phyloP scores from a whole-genome alignment of 805 yeast species.

The Zygosaccharomyces bailii region DNA sequence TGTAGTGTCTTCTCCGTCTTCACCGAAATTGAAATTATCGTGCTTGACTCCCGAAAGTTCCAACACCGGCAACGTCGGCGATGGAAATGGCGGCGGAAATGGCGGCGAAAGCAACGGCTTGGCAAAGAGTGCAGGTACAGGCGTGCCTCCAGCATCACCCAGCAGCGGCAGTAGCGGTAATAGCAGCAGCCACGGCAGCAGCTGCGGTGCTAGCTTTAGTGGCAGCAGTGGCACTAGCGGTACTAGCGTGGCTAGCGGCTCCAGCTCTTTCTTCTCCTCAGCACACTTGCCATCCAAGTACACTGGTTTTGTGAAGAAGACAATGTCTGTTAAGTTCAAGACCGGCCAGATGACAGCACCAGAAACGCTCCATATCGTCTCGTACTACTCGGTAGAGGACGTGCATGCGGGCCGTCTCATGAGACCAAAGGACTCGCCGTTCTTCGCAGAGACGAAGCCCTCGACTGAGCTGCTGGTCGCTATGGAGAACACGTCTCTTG shows the following conservation, averaged over 20 bases:
- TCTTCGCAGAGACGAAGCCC: constrained; percentile 48
- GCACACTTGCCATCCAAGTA: constrained; percentile 15
- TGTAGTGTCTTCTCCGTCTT: not conserved
- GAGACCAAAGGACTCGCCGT: constrained; percentile 54
- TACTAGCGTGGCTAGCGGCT: not conserved
- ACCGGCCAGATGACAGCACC: constrained; percentile 19
- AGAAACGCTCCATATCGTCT: constrained; percentile 54
- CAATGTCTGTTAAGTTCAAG: constrained; percentile 61
- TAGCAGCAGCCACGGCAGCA: constrained; percentile 12
- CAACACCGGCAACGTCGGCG: too few species aligned
- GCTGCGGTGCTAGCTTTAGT: constrained; percentile 1
- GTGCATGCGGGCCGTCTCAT: constrained; percentile 54
- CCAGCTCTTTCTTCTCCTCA: constrained; percentile 5
- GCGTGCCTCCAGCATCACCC: constrained; percentile 1
- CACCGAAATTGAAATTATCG: too few species aligned
- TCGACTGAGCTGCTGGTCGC: constrained; percentile 51
- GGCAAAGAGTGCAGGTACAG: too few species aligned
- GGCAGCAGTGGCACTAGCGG: not conserved
- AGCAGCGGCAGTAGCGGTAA: constrained; percentile 38
- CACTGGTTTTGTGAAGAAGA: constrained; percentile 75
- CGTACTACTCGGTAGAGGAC: constrained; percentile 76
- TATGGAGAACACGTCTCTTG: constrained; percentile 54
- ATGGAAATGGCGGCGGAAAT: too few species aligned
- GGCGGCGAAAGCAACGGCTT: too few species aligned
- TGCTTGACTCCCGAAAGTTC: too few species aligned